These are phyloP conservation scores for Fraxinus nigra DNA, from an alignment of 305 asterid genomes.

Conservation along the genomic window DNA sequence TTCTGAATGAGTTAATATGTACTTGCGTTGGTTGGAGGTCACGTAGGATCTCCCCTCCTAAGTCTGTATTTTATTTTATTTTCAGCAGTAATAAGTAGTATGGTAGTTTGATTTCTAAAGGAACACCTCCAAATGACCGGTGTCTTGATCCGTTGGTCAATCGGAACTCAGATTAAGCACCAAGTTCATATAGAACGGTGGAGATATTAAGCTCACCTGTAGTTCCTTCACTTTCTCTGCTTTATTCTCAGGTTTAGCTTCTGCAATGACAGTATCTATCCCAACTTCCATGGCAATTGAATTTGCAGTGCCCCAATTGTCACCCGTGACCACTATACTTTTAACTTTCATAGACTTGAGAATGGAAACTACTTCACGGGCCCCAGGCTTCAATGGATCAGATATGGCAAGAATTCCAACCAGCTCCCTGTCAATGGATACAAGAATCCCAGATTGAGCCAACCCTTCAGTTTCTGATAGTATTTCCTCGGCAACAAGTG, in stretches of 20 bases:
- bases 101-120: too few species aligned
- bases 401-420: conserved; percentile 66
- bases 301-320: conserved; percentile 85
- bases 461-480: conserved; percentile 54
- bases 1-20: too few species aligned
- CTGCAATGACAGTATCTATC: conserved; percentile 59
- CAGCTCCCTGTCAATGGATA: conserved; percentile 53
- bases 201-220: conserved; percentile 40
- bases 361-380: conserved; percentile 56
- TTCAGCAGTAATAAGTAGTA: too few species aligned
- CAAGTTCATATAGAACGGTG: neutral
- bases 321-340: conserved; percentile 75
- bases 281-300: conserved; percentile 78
- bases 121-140: too few species aligned
- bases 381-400: conserved; percentile 79
- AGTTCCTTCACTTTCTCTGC: conserved; percentile 78
- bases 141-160: too few species aligned
- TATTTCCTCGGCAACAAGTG: conserved; percentile 61
- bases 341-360: conserved; percentile 60
- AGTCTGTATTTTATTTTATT: too few species aligned
- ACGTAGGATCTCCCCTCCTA: too few species aligned
- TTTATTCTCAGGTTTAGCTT: conserved; percentile 78
- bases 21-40: too few species aligned
- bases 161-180: too few species aligned
- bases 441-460: conserved; percentile 77